Base-by-base conservation (phyloP, 306 rosid genomes). In the Cajanus cajan region DNA sequence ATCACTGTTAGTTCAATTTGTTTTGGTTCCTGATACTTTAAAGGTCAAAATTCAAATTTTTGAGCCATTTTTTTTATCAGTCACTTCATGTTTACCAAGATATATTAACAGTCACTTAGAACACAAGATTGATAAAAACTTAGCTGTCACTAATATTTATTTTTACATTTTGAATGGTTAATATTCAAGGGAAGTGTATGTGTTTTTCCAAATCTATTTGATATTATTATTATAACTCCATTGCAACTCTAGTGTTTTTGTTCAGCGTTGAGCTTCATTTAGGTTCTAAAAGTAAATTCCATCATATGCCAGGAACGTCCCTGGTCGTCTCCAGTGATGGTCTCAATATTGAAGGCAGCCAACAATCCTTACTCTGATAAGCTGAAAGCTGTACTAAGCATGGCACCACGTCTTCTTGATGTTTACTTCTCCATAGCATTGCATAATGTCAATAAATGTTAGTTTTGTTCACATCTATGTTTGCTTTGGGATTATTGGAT, bases 291-390 rank as follows among this genome's bases (percentile, higher is more conserved):
- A 33, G 54, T 71, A 48, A 66, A 73, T 83, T 63, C 40, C 83
- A 36, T 70, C 45, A 7, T 79, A 51, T 76, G 78, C 80, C 90
- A 95, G 98, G 98, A 92, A 81, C 97, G 98, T 54, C 98, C 90
- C 82, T 92, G 97, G 98, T 86, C 89, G 44, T 95, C 98, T 88
- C 97, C 98, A 41, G 95, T 82, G 81, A 88, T 95, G 90, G 76
- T 89, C 34, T 77, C 93, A 40, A 78, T 84, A 50, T 74, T 95
- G 52, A 90, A 88, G 86, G 74, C 88, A 66, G 90, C 94, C 71
- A 88, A 82, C 80, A 82, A 69, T 79, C 88, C 97, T 75, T 96
- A 82, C 84, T 90, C 98, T 74, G 90, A 88, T 78, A 90, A 92
- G 92, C 89, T 92, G 79, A 91, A 92, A 78, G 82, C 90, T 78